Conservation (phyloP, 805 yeast species). For the Tetrapisispora phaffii region DNA sequence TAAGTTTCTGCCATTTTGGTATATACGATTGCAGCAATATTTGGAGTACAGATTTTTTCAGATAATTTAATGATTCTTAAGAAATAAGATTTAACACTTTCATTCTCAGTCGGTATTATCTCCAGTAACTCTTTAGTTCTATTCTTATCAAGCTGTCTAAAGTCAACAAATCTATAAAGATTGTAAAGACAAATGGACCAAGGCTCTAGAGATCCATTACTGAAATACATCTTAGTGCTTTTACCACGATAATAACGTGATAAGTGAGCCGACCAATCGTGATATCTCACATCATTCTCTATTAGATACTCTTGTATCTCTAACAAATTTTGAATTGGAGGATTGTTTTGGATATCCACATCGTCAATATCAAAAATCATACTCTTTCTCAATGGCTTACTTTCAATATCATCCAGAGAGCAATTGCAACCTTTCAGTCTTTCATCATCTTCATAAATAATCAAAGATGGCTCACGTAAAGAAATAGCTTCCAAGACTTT, state of each 20-base stretch:
- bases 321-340: not conserved
- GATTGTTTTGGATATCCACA: not conserved
- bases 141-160: not conserved
- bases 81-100: not conserved
- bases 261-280: not conserved
- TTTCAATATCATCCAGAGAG: not conserved
- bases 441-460: not conserved
- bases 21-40: not conserved
- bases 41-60: not conserved
- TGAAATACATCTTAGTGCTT: not conserved
- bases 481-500: not conserved
- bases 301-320: not conserved
- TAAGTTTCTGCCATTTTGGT: not conserved
- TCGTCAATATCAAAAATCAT: not conserved
- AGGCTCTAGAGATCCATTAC: not conserved
- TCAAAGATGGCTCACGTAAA: not conserved
- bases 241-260: not conserved
- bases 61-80: not conserved
- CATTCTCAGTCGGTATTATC: not conserved
- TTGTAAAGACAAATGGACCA: not conserved
- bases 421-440: not conserved
- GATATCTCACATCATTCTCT: not conserved
- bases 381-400: not conserved
- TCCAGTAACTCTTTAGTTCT: not conserved
- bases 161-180: slow-evolving; percentile 1